phyloP scores from a whole-genome alignment of 73 alveolate genomes.

The Paramecium tetraurelia region DNA sequence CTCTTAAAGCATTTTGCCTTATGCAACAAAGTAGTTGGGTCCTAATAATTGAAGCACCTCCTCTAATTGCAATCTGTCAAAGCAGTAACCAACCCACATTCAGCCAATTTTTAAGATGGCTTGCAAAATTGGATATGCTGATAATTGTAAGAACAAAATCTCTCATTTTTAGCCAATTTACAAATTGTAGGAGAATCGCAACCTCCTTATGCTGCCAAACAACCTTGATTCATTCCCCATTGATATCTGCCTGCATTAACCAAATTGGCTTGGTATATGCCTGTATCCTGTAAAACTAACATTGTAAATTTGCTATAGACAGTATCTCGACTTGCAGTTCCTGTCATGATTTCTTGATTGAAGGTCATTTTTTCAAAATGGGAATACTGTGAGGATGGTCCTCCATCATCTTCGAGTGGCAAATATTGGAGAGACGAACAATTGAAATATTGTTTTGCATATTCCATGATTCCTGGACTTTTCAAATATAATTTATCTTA shows the following conservation, averaged over 20 bases:
- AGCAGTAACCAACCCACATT: neutral
- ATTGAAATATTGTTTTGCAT: neutral
- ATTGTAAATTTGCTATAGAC: constrained; percentile 21
- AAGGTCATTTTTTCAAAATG: constrained; percentile 56
- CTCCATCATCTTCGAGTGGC: constrained; percentile 65
- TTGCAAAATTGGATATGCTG: neutral
- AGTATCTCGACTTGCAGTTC: constrained; percentile 28
- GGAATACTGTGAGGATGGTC: neutral
- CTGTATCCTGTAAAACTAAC: neutral
- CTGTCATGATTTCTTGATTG: constrained; percentile 53
- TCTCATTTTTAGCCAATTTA: neutral
- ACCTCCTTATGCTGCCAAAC: neutral
- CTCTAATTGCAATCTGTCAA: neutral
- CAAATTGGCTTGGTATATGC: neutral
- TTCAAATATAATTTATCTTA: neutral
- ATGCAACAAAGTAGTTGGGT: neutral
- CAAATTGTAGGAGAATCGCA: neutral
- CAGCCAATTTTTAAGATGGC: neutral
- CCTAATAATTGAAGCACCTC: neutral
- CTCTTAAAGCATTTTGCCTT: neutral
- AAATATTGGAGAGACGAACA: neutral
- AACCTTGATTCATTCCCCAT: neutral
- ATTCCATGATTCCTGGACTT: neutral
- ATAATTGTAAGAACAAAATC: neutral
- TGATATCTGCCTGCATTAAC: neutral